Conservation (phyloP, 164 flowering plant genomes). For the Magnolia kwangsiensis region DNA sequence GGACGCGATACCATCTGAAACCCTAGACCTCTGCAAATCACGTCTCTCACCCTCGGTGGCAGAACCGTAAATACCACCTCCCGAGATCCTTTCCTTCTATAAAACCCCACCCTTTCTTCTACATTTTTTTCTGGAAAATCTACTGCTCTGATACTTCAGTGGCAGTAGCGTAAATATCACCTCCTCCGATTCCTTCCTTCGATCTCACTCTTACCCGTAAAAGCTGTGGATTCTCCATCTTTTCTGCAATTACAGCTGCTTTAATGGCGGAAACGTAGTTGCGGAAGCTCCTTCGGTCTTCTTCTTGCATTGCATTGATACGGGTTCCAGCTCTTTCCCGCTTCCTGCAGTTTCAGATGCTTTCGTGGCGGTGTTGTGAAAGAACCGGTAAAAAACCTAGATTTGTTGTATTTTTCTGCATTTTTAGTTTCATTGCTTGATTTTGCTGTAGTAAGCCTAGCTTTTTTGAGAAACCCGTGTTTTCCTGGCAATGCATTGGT, state of each 20-base stretch:
- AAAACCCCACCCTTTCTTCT: not conserved
- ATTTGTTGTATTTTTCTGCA: not conserved
- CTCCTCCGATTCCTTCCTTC: constrained; percentile 6
- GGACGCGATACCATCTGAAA: not conserved
- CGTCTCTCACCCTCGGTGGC: not conserved
- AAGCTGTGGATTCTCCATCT: not conserved
- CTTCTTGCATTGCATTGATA: not conserved
- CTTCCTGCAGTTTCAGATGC: not conserved
- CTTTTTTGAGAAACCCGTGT: not conserved
- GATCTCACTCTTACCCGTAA: not conserved
- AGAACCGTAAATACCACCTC: not conserved
- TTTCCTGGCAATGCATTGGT: not conserved
- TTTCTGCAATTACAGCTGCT: constrained; percentile 2
- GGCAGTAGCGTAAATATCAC: not conserved
- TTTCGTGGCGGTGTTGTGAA: not conserved
- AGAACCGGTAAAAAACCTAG: not conserved
- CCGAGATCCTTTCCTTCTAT: not conserved
- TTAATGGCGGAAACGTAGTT: not conserved
- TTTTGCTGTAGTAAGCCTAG: not conserved
- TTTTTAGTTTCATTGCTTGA: too few relatives aligned
- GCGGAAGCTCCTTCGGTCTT: not conserved
- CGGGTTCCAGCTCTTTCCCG: not conserved
- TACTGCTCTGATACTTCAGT: not conserved
- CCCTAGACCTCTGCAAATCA: not conserved
- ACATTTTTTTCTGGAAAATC: not conserved